Evolutionary conservation across 139 green algal species (phyloP), one percentile per base, ranked within the genome.

Genomic region (Diplosphaera chodatii): DNA sequence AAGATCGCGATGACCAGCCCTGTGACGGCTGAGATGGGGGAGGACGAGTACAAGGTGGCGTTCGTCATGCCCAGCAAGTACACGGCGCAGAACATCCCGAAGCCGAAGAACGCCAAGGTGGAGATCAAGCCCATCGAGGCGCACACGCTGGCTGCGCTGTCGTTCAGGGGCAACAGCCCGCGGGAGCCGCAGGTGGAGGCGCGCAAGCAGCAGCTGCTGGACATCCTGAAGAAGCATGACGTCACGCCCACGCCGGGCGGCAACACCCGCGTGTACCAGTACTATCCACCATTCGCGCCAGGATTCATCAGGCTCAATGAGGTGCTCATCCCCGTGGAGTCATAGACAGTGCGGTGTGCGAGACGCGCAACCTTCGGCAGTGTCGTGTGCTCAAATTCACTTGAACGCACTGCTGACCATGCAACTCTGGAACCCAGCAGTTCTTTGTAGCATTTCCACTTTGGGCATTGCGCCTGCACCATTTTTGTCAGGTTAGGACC

Each of bases 41-140:
- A 72, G 56, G 73, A 30, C 66, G 41, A 69, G 63, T 69, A 66
- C 56, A 68, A 63, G 56, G 79, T 91, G 16, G 80, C 77, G 1
- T 91, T 91, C 69, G 78, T 88, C 25, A 91, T 91, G 85, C 85
- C 85, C 22, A 77, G 29, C 59, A 81, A 86, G 67, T 91, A 90
- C 75, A 83, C 72, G 6, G 70, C 66, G 63, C 78, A 83, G 5
- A 84, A 78, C 5, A 75, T 92, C 37, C 86, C 86, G 2, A 74
- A 76, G 68, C 85, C 85, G 21, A 73, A 85, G 27, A 85, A 91
- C 68, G 32, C 73, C 8, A 80, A 80, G 40, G 65, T 84, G 16
- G 34, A 68, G 1, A 78, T 85, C 68, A 72, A 73, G 18, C 69
- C 89, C 76, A 69, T 89, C 32, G 74, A 74, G 2, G 32, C 64